A percentile compares a stretch with the other conserved stretches of the same genome.
Conservation (phyloP, 495 filamentous ascomycete genomes). For the Penicillium dipodomyicola region DNA sequence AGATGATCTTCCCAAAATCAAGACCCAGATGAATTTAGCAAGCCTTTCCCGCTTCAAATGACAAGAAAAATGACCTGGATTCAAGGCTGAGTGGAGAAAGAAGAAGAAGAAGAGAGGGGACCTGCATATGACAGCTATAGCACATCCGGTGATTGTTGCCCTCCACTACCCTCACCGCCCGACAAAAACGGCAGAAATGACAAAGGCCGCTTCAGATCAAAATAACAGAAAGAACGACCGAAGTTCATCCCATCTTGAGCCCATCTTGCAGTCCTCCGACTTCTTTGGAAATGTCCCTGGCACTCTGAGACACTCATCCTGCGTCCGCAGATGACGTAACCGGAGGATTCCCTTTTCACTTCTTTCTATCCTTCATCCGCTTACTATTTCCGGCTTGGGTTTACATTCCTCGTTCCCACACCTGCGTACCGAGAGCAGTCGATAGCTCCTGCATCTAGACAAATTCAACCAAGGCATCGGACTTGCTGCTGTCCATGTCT, state of each 20-base stretch:
- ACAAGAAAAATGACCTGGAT: background rate
- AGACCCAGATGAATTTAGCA: background rate
- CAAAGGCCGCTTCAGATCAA: slow-evolving; percentile 12
- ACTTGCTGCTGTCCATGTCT: slow-evolving; percentile 12
- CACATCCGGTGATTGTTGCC: slow-evolving; percentile 27
- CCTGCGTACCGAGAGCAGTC: slow-evolving; percentile 17
- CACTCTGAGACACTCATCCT: slow-evolving; percentile 11
- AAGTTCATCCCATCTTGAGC: slow-evolving; percentile 2
- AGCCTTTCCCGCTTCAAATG: background rate
- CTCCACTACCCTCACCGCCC: slow-evolving; percentile 29
- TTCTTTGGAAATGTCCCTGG: slow-evolving; percentile 14
- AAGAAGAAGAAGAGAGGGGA: background rate
- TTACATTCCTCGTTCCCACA: slow-evolving; percentile 27
- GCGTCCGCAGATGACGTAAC: slow-evolving; percentile 15
- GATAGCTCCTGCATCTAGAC: slow-evolving; percentile 7
- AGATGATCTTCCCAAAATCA: background rate
- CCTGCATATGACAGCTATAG: slow-evolving; percentile 11
- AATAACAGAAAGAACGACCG: slow-evolving; percentile 26
- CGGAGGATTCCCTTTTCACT: slow-evolving; percentile 1
- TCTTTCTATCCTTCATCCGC: slow-evolving; percentile 8
- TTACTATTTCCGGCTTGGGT: slow-evolving; percentile 27
- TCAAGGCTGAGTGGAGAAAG: background rate
- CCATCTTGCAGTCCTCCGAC: slow-evolving; percentile 5
- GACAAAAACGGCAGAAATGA: slow-evolving; percentile 21
- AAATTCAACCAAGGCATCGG: slow-evolving; percentile 4